phyloP scores from a whole-genome alignment of 1,284 basidiomycete genomes.

The Microbotryomycetes sp. region DNA sequence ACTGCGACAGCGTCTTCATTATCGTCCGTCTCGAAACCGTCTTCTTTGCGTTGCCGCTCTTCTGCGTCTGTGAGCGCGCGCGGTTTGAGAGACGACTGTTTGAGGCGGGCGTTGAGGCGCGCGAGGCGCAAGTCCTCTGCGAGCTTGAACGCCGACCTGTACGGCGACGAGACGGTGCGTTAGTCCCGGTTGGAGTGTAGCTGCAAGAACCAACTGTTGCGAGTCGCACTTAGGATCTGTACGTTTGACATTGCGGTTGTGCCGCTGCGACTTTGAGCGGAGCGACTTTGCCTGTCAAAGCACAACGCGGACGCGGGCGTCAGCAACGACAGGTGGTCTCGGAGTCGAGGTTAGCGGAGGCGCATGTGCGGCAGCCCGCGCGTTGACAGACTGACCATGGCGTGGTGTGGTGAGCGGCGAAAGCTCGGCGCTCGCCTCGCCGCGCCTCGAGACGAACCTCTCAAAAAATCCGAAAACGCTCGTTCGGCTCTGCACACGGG shows the following conservation, averaged over 20 bases:
- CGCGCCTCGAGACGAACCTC: too few relatives aligned
- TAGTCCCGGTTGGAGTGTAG: constrained; percentile 45
- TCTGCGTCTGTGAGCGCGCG: constrained; percentile 42
- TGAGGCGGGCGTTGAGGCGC: constrained; percentile 65
- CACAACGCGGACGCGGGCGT: constrained; percentile 3
- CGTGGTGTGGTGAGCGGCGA: neutral
- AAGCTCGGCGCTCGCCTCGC: too few relatives aligned
- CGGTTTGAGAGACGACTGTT: constrained; percentile 37
- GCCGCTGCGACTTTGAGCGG: constrained; percentile 79
- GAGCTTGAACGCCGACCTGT: constrained; percentile 48
- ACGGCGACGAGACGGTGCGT: too few relatives aligned
- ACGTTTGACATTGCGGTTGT: constrained; percentile 77
- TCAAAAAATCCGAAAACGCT: too few relatives aligned
- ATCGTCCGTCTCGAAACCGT: constrained; percentile 43
- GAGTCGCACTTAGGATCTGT: constrained; percentile 56
- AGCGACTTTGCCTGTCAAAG: constrained; percentile 83
- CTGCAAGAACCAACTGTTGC: too few relatives aligned
- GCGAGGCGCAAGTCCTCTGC: constrained; percentile 74
- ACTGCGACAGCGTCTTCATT: too few relatives aligned
- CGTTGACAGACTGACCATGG: neutral
- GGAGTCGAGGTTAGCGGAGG: too few relatives aligned
- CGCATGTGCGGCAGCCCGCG: too few relatives aligned
- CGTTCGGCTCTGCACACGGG: too few relatives aligned
- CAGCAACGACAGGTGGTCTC: neutral
- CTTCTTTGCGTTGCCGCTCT: constrained; percentile 38